A percentile compares a stretch with the other conserved stretches of the same genome.
Conservation (phyloP, 2,329 filamentous ascomycete species). For the Phialophora verrucosa region DNA sequence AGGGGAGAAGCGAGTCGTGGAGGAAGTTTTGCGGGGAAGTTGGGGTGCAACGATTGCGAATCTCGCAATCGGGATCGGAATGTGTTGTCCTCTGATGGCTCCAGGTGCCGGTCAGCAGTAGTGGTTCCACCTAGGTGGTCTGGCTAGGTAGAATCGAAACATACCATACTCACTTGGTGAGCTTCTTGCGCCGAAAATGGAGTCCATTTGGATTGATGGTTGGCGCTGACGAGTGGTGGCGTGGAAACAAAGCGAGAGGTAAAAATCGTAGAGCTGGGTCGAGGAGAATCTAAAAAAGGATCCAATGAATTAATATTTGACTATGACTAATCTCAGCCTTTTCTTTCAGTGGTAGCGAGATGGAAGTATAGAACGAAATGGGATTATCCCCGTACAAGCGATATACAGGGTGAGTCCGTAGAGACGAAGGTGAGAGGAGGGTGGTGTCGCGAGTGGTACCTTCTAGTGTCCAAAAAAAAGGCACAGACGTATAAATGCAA, state of each 20-base stretch:
- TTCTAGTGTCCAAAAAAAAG: too few relatives aligned
- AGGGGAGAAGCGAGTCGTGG: neutral
- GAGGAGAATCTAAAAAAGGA: neutral
- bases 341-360: neutral
- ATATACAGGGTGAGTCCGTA: neutral
- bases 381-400: neutral
- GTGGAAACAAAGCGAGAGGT: neutral
- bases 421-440: too few relatives aligned
- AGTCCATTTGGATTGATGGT: neutral
- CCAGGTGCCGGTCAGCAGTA: neutral
- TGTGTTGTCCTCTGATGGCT: neutral
- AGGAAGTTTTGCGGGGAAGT: neutral
- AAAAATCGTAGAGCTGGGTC: neutral
- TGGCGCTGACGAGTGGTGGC: neutral
- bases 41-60: neutral
- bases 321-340: neutral
- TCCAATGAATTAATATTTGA: neutral
- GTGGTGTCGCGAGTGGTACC: too few relatives aligned
- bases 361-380: neutral
- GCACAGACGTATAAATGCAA: neutral
- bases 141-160: neutral
- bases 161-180: neutral
- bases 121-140: neutral
- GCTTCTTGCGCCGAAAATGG: neutral
- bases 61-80: neutral